phyloP scores from a whole-genome alignment of 208 protist genomes.

The Porcisia hertigi region DNA sequence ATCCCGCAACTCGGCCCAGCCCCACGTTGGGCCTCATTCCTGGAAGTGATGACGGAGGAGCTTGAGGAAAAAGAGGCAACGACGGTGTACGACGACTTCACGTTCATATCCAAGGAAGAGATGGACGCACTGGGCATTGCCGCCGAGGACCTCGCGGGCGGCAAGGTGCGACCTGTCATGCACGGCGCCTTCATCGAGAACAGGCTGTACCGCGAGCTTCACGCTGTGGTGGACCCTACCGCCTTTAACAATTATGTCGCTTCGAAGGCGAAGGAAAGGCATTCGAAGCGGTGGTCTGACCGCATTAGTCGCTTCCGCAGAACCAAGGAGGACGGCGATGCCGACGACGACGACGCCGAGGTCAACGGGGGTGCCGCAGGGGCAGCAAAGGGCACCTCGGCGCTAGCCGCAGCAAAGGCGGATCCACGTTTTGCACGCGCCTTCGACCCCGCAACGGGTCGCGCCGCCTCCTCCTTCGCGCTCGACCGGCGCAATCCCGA shows the following conservation, averaged over 20 bases:
- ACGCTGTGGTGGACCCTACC: slow-evolving; percentile 88
- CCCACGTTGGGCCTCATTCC: slow-evolving; percentile 97
- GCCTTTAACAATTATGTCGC: slow-evolving; percentile 87
- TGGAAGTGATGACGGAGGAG: slow-evolving; percentile 96
- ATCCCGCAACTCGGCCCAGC: slow-evolving; percentile 96
- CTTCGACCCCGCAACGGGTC: slow-evolving; percentile 46
- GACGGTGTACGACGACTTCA: slow-evolving; percentile 97
- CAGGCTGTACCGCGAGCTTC: slow-evolving; percentile 81
- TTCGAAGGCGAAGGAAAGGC: slow-evolving; percentile 59
- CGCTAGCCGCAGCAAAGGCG: slow-evolving; percentile 49
- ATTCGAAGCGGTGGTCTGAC: slow-evolving; percentile 66
- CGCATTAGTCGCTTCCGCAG: slow-evolving; percentile 89
- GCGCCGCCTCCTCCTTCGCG: slow-evolving; percentile 48
- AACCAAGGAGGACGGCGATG: slow-evolving; percentile 18
- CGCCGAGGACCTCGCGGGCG: slow-evolving; percentile 91
- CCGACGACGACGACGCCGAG: slow-evolving; percentile 1
- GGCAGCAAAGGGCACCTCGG: slow-evolving; percentile 4
- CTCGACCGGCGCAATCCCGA: slow-evolving; percentile 82
- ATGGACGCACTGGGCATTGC: slow-evolving; percentile 86
- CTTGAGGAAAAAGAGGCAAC: slow-evolving; percentile 84
- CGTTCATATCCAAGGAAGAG: slow-evolving; percentile 96
- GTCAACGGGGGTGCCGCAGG: not conserved
- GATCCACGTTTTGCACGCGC: slow-evolving; percentile 81
- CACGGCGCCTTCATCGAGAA: slow-evolving; percentile 98
- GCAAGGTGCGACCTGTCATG: slow-evolving; percentile 96